phyloP scores from a whole-genome alignment of 345 rosid species.

The Aegle marmelos region DNA sequence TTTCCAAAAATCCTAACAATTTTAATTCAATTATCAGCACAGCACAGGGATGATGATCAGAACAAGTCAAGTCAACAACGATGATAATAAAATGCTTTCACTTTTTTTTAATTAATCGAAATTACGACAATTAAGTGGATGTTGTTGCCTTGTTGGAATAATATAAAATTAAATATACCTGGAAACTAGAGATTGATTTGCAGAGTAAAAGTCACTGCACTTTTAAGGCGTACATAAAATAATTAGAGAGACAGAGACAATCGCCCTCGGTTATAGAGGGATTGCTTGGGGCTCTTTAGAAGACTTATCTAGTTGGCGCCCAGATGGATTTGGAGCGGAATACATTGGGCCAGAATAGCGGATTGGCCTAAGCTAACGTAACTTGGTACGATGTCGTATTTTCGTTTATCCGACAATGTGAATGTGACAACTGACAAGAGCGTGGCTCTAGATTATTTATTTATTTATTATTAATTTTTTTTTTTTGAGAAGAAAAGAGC shows the following conservation, averaged over 20 bases:
- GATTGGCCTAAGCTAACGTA: not conserved
- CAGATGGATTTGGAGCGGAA: not conserved
- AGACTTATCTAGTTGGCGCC: not conserved
- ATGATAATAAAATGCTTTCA: not conserved
- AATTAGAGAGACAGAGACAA: no score
- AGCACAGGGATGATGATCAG: not conserved
- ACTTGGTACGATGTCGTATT: no score
- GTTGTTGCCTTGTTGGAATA: not conserved
- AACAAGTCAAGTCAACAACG: not conserved
- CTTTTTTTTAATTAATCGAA: not conserved
- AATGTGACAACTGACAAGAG: no score
- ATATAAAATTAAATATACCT: not conserved
- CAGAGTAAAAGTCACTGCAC: not conserved
- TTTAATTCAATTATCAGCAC: not conserved
- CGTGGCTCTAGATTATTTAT: no score
- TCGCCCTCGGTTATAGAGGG: not conserved
- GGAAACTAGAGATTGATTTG: not conserved
- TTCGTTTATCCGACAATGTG: no score
- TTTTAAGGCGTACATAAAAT: not conserved
- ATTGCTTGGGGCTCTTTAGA: not conserved
- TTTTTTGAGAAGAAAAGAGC: no score
- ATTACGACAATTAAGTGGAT: not conserved
- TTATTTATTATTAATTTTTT: no score
- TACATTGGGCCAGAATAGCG: not conserved
- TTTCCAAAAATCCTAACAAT: slow-evolving; percentile 6